phyloP scores from a whole-genome alignment of 371 early-diverging fungal species.

The Rhizopus arrhizus region DNA sequence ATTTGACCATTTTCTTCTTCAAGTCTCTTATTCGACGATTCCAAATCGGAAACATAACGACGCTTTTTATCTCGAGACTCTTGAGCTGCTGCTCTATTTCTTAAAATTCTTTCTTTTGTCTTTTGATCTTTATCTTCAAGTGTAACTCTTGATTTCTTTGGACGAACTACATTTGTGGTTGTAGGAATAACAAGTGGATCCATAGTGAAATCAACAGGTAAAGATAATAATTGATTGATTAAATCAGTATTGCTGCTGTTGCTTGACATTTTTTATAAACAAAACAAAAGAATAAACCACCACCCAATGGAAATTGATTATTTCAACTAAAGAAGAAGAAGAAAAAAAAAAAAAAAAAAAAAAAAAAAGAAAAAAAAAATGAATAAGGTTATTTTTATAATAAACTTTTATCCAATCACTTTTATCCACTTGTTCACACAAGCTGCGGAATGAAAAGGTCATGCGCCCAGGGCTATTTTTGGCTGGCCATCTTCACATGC shows the following conservation, averaged over 20 bases:
- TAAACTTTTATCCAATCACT: neutral
- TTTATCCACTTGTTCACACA: neutral
- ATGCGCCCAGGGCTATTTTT: neutral
- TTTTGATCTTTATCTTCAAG: constrained; percentile 54
- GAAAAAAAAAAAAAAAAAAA: constrained; percentile 21
- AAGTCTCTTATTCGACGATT: constrained; percentile 67
- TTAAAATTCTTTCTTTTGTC: constrained; percentile 69
- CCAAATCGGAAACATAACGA: constrained; percentile 76
- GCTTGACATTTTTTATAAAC: constrained; percentile 8
- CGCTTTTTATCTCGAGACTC: constrained; percentile 88
- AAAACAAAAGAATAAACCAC: constrained; percentile 22
- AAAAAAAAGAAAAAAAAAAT: constrained; percentile 25
- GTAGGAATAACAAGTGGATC: constrained; percentile 26
- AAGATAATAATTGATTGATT: constrained; percentile 27
- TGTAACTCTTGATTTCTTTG: constrained; percentile 39
- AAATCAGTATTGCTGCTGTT: constrained; percentile 21
- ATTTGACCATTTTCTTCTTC: constrained; percentile 66
- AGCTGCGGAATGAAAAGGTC: neutral
- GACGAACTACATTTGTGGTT: constrained; percentile 14
- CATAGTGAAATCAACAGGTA: constrained; percentile 36
- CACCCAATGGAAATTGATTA: constrained; percentile 51
- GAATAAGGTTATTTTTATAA: neutral
- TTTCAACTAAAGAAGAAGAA: constrained; percentile 27
- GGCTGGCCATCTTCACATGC: neutral
- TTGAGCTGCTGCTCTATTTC: constrained; percentile 91